phyloP scores from a whole-genome alignment of 2,329 filamentous ascomycete genomes.

The Colletotrichum sublineola region DNA sequence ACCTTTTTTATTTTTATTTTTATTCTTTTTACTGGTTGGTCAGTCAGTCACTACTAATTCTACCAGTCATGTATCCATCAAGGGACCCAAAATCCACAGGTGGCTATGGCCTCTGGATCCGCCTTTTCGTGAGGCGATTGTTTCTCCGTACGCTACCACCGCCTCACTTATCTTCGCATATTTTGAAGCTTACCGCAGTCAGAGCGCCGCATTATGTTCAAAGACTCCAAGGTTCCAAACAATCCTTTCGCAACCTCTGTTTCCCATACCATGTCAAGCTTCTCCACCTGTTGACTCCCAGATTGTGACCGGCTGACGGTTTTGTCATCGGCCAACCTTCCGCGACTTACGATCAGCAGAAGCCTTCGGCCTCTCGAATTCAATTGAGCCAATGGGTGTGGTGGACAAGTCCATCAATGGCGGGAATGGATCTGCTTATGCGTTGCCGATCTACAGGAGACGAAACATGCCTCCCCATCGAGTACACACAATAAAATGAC shows the following conservation, averaged over 20 bases:
- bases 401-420: neutral
- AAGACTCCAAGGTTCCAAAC: slow-evolving; percentile 7
- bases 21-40: neutral
- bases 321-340: neutral
- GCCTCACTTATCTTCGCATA: slow-evolving; percentile 15
- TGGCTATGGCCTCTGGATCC: slow-evolving; percentile 8
- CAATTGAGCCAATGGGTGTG: slow-evolving; percentile 4
- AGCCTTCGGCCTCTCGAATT: slow-evolving; percentile 4
- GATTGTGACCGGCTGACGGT: neutral
- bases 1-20: neutral
- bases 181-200: slow-evolving; percentile 6
- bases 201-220: neutral
- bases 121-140: neutral
- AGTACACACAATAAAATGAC: neutral
- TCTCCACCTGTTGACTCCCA: neutral
- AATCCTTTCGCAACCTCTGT: slow-evolving; percentile 7
- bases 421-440: slow-evolving; percentile 11
- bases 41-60: neutral
- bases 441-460: slow-evolving; percentile 35
- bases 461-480: slow-evolving; percentile 36
- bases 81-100: neutral
- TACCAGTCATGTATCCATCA: neutral
- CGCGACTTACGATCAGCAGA: slow-evolving; percentile 15
- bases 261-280: neutral
- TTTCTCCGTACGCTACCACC: neutral